Evolutionary conservation across 2,329 filamentous ascomycete species (phyloP).

Genomic region (Paraphoma sp.): DNA sequence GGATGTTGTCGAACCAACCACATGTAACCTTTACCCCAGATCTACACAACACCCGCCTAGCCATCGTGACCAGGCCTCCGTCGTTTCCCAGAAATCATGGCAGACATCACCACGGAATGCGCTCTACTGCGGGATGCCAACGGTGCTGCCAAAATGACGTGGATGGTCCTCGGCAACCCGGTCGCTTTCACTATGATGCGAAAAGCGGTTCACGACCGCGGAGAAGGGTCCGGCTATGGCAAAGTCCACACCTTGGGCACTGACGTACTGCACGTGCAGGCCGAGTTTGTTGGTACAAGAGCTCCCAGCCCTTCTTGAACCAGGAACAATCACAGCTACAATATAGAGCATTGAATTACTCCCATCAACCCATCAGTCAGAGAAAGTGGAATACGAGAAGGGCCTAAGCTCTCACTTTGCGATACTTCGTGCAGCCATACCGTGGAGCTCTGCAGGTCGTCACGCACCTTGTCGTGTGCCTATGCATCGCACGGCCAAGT

Average conservation of each 20-base stretch:
- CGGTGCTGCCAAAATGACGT: neutral
- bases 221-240: neutral
- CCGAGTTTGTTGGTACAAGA: no score
- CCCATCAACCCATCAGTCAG: no score
- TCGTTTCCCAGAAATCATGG: neutral
- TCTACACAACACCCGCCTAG: neutral
- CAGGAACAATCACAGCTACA: no score
- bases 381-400: no score
- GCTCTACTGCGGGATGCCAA: neutral
- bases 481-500: no score
- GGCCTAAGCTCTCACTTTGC: no score
- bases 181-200: neutral
- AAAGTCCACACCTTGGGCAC: neutral
- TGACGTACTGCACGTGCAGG: neutral
- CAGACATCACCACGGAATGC: neutral
- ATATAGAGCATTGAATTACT: no score
- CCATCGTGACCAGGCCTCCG: conserved; percentile 5
- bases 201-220: neutral
- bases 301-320: no score
- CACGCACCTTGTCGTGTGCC: no score
- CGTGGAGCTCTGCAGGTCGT: no score
- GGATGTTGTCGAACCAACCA: conserved; percentile 1
- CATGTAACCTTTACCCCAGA: conserved; percentile 4
- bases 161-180: neutral
- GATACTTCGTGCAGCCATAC: no score